These are phyloP conservation scores for Rhodotorula mucilaginosa DNA, from an alignment of 1,284 basidiomycete species.

Conservation along the genomic window DNA sequence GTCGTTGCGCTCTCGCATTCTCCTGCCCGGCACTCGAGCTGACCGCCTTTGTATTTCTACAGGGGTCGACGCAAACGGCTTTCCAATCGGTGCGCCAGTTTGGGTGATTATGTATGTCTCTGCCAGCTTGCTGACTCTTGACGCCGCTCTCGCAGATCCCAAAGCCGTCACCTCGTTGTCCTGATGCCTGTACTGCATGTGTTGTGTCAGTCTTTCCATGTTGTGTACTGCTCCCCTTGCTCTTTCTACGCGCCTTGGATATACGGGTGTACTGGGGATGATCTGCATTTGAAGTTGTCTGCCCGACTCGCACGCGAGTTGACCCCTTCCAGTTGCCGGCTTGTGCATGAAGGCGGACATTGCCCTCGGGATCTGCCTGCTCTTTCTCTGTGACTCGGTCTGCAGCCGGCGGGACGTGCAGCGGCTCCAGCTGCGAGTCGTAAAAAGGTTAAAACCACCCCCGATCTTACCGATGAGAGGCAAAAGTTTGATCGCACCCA, in stretches of 20 bases:
- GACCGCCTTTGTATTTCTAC: background rate
- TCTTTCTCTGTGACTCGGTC: too few species aligned
- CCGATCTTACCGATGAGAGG: too few species aligned
- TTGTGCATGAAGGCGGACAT: too few species aligned
- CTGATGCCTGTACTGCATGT: background rate
- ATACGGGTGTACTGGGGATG: too few species aligned
- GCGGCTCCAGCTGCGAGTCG: too few species aligned
- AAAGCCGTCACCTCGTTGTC: slow-evolving; percentile 33
- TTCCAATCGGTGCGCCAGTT: background rate
- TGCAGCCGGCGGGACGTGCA: too few species aligned
- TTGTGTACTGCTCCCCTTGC: background rate
- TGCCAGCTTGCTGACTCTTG: background rate
- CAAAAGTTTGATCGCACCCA: background rate
- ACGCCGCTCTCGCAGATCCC: slow-evolving; percentile 12
- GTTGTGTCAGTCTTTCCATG: background rate
- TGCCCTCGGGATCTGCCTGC: too few species aligned
- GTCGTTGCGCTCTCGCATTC: background rate
- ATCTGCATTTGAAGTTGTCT: too few species aligned
- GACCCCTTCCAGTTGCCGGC: too few species aligned
- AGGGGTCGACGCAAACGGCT: slow-evolving; percentile 30
- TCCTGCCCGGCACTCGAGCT: background rate
- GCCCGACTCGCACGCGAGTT: too few species aligned
- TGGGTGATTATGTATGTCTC: background rate
- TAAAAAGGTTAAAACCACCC: too few species aligned
- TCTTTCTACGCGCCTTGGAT: too few species aligned